Evolutionary conservation across 2,329 filamentous ascomycete species (phyloP).

Genomic region (Rhinocladiella similis): DNA sequence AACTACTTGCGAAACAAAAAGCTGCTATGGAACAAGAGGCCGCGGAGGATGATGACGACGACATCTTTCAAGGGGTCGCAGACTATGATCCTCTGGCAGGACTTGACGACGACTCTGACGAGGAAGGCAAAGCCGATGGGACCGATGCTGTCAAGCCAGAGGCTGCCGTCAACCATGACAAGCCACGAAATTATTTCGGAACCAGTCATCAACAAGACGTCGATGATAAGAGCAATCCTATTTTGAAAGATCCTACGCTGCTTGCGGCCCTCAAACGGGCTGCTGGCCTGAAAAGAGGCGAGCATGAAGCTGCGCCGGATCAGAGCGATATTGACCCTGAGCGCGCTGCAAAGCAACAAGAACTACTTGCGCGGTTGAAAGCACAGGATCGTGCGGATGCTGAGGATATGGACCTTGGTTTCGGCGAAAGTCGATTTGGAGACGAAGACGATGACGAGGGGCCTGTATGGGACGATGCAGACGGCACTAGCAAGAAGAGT

Average conservation of each 20-base stretch:
- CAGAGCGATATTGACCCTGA: conserved; percentile 19
- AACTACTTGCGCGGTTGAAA: conserved; percentile 46
- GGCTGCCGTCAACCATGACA: conserved; percentile 21
- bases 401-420: conserved; percentile 86
- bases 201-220: conserved; percentile 52
- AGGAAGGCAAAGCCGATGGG: conserved; percentile 26
- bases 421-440: conserved; percentile 81
- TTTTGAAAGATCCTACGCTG: conserved; percentile 66
- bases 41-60: conserved; percentile 55
- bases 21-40: conserved; percentile 32
- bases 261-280: conserved; percentile 85
- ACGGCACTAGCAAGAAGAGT: conserved; percentile 39
- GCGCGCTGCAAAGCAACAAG: conserved; percentile 25
- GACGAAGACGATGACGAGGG: conserved; percentile 81
- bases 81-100: conserved; percentile 62
- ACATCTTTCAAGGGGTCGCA: conserved; percentile 62
- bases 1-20: conserved; percentile 39
- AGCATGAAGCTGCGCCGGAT: conserved; percentile 38
- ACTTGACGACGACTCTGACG: conserved; percentile 50
- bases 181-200: conserved; percentile 50
- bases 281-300: conserved; percentile 56
- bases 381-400: conserved; percentile 44
- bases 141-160: conserved; percentile 22
- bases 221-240: conserved; percentile 38
- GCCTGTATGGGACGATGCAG: conserved; percentile 57